Evolutionary conservation across 2,329 filamentous ascomycete species (phyloP), one percentile per base, ranked within the genome.

Genomic region (Beauveria pseudobassiana): DNA sequence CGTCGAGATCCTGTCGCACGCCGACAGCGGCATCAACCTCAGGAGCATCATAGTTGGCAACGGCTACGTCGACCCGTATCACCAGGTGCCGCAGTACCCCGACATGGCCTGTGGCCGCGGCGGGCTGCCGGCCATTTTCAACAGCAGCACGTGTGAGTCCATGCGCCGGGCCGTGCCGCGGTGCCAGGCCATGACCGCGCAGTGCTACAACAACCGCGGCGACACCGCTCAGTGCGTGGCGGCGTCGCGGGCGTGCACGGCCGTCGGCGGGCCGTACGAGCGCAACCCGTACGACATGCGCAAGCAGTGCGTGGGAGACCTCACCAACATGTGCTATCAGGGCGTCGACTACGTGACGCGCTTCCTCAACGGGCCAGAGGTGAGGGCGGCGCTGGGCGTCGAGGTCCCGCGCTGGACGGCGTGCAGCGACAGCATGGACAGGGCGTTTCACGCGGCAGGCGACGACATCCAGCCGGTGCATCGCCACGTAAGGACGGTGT

Each of bases 401-500:
- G 95, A 99, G 78, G 91, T 97, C 62, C 82, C 85, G 67, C 85
- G 82, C 73, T 99, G 96, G 76, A 91, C 97, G 72, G 93, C 90
- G 75, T 99, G 95, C 87, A 98, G 98, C 84, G 93, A 96, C 70
- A 90, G 97, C 76, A 96, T 98, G 78, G 98, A 98, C 86, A 87
- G 93, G 72, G 96, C 97, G 83, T 99, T 99, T 84, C 80, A 97
- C 63, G 92, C 97, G 79, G 88, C 93, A 71, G 95, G 95, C 72
- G 95, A 99, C 78, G 98, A 93, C 93, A 97, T 97, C 89, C 89
- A 96, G 83, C 95, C 95, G 51, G 97, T 90, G 87, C 91, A 96
- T 82, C 89, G 87, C 64, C 83, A 97, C 28, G 89, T 98, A 7
- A 93, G 93, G 49, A 84, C 83, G 59, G 80, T 99, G 58, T 85